Evolutionary conservation across 805 yeast species (phyloP).

Genomic region (Kregervanrija pseudodelftensis): DNA sequence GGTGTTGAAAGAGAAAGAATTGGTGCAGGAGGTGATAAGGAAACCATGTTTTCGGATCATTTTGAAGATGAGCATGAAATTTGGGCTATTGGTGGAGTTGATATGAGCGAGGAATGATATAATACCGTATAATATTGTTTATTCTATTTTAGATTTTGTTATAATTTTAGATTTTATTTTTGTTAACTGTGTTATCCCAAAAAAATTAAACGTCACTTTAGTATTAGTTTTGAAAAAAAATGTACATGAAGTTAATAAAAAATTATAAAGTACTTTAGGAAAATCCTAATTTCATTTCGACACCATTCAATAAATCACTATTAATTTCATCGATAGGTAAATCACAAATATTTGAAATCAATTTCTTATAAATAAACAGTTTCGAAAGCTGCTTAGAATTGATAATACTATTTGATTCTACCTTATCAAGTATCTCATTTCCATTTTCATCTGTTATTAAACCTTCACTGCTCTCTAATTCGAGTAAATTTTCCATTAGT

Average conservation of each 20-base stretch:
- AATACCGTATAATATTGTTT: background rate
- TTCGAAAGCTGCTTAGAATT: conserved; percentile 30
- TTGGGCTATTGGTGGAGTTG: conserved; percentile 80
- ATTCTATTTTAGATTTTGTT: background rate
- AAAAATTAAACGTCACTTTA: background rate
- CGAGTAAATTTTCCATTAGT: conserved; percentile 1
- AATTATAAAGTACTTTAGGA: background rate
- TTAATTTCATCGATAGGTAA: conserved; percentile 73
- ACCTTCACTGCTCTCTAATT: conserved; percentile 2
- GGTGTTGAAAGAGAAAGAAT: conserved; percentile 81
- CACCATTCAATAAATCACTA: conserved; percentile 71
- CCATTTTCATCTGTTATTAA: conserved; percentile 6
- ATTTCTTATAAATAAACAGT: conserved; percentile 48
- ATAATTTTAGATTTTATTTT: background rate
- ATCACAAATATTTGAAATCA: conserved; percentile 73
- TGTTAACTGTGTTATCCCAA: background rate
- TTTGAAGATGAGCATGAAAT: conserved; percentile 82
- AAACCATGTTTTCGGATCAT: conserved; percentile 75
- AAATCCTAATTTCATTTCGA: conserved; percentile 38
- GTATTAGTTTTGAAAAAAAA: background rate
- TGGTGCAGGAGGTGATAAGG: conserved; percentile 85
- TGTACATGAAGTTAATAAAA: background rate
- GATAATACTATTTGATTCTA: background rate
- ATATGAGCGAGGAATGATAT: conserved; percentile 25
- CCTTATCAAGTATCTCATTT: conserved; percentile 8